phyloP scores from a whole-genome alignment of 2,329 filamentous ascomycete species.

The Fusarium compactum region DNA sequence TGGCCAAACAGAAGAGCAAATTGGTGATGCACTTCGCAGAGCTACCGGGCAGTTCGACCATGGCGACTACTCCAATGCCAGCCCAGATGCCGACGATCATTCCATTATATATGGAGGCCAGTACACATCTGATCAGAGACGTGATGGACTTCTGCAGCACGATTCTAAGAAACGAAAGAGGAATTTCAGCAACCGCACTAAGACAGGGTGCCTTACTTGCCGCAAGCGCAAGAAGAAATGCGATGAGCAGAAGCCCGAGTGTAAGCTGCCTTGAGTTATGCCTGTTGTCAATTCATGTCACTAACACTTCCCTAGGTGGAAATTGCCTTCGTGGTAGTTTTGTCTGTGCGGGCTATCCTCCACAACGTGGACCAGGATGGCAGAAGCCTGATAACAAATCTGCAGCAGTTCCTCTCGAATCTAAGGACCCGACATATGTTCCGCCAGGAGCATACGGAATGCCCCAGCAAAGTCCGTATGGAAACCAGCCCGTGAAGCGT shows the following conservation, averaged over 20 bases:
- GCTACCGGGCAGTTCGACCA: slow-evolving; percentile 61
- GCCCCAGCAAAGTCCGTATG: slow-evolving; percentile 61
- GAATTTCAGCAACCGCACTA: slow-evolving; percentile 94
- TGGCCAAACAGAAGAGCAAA: slow-evolving; percentile 64
- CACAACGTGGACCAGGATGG: slow-evolving; percentile 77
- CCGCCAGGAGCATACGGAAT: slow-evolving; percentile 72
- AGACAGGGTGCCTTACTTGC: slow-evolving; percentile 95
- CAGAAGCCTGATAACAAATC: slow-evolving; percentile 80
- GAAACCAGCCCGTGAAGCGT: slow-evolving; percentile 60
- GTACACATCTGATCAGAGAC: slow-evolving; percentile 62
- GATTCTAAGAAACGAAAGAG: slow-evolving; percentile 78
- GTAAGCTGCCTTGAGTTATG: slow-evolving; percentile 66
- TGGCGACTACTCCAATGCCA: slow-evolving; percentile 64
- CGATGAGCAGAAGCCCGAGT: slow-evolving; percentile 92
- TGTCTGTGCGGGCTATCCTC: slow-evolving; percentile 90
- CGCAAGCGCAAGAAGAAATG: slow-evolving; percentile 96
- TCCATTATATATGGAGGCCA: slow-evolving; percentile 57
- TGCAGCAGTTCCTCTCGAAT: slow-evolving; percentile 80
- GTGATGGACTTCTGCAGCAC: slow-evolving; percentile 64
- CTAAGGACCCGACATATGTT: slow-evolving; percentile 78
- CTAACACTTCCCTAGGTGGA: slow-evolving; percentile 67
- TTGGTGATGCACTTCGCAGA: slow-evolving; percentile 59
- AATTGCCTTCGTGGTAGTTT: slow-evolving; percentile 94
- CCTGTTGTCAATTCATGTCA: neutral
- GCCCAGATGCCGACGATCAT: slow-evolving; percentile 66